Conservation (phyloP, 768 basidiomycete species). For the Punctularia strigosozonata region DNA sequence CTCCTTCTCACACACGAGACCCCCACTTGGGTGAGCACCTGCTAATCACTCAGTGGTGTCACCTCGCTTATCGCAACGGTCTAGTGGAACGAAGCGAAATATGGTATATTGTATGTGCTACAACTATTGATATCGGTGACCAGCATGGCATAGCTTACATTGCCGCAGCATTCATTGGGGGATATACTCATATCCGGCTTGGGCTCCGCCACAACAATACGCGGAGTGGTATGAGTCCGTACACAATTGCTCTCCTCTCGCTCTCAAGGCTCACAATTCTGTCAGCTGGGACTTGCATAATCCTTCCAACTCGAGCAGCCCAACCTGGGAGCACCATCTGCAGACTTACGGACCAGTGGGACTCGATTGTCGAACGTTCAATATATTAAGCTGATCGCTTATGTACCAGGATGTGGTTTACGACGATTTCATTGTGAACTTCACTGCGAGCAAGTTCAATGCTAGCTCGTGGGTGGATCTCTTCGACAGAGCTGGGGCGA, state of each 20-base stretch:
- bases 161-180: slow-evolving; percentile 36
- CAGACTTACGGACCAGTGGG: slow-evolving; percentile 32
- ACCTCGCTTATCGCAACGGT: background rate
- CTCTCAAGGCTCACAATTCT: background rate
- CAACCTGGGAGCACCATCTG: slow-evolving; percentile 37
- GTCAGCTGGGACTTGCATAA: slow-evolving; percentile 28
- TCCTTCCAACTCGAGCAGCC: slow-evolving; percentile 21
- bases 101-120: slow-evolving; percentile 38
- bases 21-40: slow-evolving; percentile 36
- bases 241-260: background rate
- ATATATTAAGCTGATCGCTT: background rate
- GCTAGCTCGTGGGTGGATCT: slow-evolving; percentile 43
- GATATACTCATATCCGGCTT: slow-evolving; percentile 15
- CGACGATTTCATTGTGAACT: slow-evolving; percentile 47
- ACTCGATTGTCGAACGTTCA: background rate
- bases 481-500: slow-evolving; percentile 44
- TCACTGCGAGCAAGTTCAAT: slow-evolving; percentile 40
- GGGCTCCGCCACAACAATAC: slow-evolving; percentile 27
- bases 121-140: background rate
- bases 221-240: slow-evolving; percentile 49
- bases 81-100: slow-evolving; percentile 42
- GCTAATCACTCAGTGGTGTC: background rate
- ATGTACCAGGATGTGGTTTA: slow-evolving; percentile 30
- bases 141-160: slow-evolving; percentile 3
- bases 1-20: slow-evolving; percentile 34